Evolutionary conservation across 2,329 filamentous ascomycete genomes (phyloP).

Genomic region (Cadophora gregata): DNA sequence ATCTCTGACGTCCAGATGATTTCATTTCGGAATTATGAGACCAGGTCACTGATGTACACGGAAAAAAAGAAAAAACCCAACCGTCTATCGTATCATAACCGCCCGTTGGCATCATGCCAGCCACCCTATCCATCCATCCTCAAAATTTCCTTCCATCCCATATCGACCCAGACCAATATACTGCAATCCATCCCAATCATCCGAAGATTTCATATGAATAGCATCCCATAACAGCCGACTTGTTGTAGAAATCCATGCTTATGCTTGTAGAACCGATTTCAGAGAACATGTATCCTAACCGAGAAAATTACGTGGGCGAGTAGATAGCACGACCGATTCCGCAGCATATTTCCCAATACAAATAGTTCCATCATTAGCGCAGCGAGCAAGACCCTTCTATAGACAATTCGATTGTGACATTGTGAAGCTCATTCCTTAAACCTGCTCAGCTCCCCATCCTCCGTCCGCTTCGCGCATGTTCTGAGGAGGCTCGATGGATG

Average conservation of each 20-base stretch:
- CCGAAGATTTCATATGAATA: neutral
- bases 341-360: neutral
- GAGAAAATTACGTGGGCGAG: slow-evolving; percentile 3
- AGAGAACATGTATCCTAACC: neutral
- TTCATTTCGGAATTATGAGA: slow-evolving; percentile 9
- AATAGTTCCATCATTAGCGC: neutral
- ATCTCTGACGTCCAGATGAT: neutral
- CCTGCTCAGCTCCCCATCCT: slow-evolving; percentile 45
- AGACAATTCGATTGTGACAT: neutral
- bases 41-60: slow-evolving; percentile 12
- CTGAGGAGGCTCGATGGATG: slow-evolving; percentile 70
- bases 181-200: neutral
- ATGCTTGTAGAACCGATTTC: neutral
- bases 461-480: slow-evolving; percentile 55
- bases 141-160: neutral
- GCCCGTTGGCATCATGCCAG: neutral
- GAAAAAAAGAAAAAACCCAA: slow-evolving; percentile 8
- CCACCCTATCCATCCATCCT: neutral
- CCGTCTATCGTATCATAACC: slow-evolving; percentile 20
- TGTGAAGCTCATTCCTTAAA: slow-evolving; percentile 31
- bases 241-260: neutral
- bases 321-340: neutral
- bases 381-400: neutral
- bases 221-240: neutral
- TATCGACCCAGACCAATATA: neutral